These are phyloP conservation scores for Cystofilobasidium ferigula DNA, from an alignment of 768 basidiomycete genomes.

Conservation along the genomic window DNA sequence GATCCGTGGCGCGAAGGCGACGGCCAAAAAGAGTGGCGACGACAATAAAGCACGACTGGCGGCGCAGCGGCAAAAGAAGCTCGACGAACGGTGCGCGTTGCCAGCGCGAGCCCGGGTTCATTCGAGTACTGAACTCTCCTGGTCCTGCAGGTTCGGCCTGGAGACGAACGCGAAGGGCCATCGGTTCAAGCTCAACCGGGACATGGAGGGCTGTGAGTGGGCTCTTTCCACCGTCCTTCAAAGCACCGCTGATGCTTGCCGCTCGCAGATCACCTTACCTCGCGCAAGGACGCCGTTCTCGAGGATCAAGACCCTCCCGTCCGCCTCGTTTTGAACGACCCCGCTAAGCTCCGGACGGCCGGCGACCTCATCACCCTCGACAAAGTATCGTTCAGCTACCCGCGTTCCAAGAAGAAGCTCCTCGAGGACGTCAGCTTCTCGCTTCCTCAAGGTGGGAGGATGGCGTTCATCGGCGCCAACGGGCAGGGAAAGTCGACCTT, in stretches of 20 bases:
- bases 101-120: background rate
- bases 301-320: slow-evolving; percentile 41
- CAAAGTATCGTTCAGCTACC: slow-evolving; percentile 39
- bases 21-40: slow-evolving; percentile 51
- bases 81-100: background rate
- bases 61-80: slow-evolving; percentile 52
- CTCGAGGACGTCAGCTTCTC: slow-evolving; percentile 40
- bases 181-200: slow-evolving; percentile 52
- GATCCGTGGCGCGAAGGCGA: slow-evolving; percentile 47
- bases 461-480: slow-evolving; percentile 45
- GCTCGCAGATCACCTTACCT: slow-evolving; percentile 33
- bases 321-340: slow-evolving; percentile 39
- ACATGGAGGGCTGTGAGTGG: slow-evolving; percentile 43
- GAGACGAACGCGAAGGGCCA: slow-evolving; percentile 43
- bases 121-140: background rate
- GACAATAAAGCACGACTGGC: slow-evolving; percentile 50
- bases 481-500: slow-evolving; percentile 53
- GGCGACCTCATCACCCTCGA: slow-evolving; percentile 41
- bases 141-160: slow-evolving; percentile 24
- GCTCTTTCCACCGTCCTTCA: background rate
- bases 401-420: slow-evolving; percentile 31
- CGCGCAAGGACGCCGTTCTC: slow-evolving; percentile 42
- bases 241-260: background rate
- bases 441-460: slow-evolving; percentile 40
- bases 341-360: slow-evolving; percentile 30